These are phyloP conservation scores for Dothideomycetes sp. DNA, from an alignment of 2,329 filamentous ascomycete genomes.

Conservation along the genomic window DNA sequence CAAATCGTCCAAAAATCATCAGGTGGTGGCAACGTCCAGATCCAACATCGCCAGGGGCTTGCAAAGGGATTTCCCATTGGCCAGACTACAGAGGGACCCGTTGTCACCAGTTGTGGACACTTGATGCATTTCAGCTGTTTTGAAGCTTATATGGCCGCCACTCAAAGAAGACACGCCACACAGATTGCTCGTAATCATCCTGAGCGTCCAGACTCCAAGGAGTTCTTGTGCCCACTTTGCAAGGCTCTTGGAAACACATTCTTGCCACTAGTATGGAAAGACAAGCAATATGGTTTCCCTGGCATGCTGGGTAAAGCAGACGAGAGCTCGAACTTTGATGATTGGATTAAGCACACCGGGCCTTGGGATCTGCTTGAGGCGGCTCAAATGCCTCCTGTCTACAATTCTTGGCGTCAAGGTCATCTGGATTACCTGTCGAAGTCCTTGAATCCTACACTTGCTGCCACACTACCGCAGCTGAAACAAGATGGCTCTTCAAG, in stretches of 20 bases:
- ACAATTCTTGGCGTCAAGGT: neutral
- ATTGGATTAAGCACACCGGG: constrained; percentile 43
- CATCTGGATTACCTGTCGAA: constrained; percentile 6
- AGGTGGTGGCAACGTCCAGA: constrained; percentile 57
- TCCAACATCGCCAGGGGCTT: constrained; percentile 67
- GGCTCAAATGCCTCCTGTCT: neutral
- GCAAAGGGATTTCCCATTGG: constrained; percentile 77
- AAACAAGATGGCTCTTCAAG: too few relatives aligned
- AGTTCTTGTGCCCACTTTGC: constrained; percentile 94
- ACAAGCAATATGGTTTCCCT: constrained; percentile 73
- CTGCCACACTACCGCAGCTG: constrained; percentile 3
- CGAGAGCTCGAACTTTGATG: constrained; percentile 44
- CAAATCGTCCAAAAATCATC: constrained; percentile 66
- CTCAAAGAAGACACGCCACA: constrained; percentile 69
- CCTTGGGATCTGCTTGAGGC: neutral
- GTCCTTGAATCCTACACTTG: constrained; percentile 1
- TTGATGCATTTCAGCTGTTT: constrained; percentile 99
- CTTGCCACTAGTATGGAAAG: constrained; percentile 89
- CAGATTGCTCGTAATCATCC: constrained; percentile 94
- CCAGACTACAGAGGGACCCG: constrained; percentile 55
- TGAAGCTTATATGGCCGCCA: constrained; percentile 79
- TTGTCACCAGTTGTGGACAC: constrained; percentile 87
- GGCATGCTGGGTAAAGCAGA: constrained; percentile 47
- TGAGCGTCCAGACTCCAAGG: constrained; percentile 64
- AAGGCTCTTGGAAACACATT: constrained; percentile 95